Percentiles rank a stretch among this genome's conserved stretches.
These are phyloP conservation scores for Penicillium manginii DNA, from an alignment of 495 filamentous ascomycete species.

Conservation along the genomic window DNA sequence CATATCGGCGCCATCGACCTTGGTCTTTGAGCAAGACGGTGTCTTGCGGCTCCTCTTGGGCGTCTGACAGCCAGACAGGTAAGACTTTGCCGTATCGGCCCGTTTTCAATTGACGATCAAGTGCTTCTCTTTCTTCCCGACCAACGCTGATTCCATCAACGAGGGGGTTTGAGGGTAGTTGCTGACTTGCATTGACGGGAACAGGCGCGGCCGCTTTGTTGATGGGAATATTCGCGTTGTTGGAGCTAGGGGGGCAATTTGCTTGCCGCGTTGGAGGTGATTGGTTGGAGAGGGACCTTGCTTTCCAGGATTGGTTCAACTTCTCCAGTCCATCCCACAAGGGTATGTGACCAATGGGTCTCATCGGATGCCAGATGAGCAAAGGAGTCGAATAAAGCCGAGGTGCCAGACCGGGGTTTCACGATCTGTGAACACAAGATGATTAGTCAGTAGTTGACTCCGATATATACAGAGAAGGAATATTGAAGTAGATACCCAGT, in stretches of 20 bases:
- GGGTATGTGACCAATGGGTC: conserved; percentile 79
- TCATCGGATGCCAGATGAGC: conserved; percentile 77
- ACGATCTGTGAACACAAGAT: conserved; percentile 38
- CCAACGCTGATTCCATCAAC: conserved; percentile 68
- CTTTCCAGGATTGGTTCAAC: conserved; percentile 59
- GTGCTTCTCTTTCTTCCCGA: conserved; percentile 63
- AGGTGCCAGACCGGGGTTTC: conserved; percentile 77
- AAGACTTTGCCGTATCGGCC: conserved; percentile 70
- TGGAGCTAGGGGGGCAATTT: conserved; percentile 25
- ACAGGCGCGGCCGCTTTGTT: conserved; percentile 73
- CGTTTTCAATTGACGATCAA: conserved; percentile 70
- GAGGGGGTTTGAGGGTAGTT: conserved; percentile 56
- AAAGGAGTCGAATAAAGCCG: conserved; percentile 87
- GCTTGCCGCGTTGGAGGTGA: conserved; percentile 32
- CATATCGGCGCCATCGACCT: conserved; percentile 80
- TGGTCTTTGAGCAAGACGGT: conserved; percentile 74
- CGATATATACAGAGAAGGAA: not conserved
- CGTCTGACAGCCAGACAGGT: conserved; percentile 85
- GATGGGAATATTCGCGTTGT: conserved; percentile 24
- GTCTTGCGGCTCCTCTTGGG: conserved; percentile 64
- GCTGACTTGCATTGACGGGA: conserved; percentile 62
- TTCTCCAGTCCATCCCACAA: conserved; percentile 93
- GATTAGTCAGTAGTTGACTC: no score
- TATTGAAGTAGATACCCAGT: conserved; percentile 68
- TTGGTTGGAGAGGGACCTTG: conserved; percentile 37